Percentiles rank a stretch among this genome's conserved stretches.
Conservation (phyloP, 176 grass and related monocot species). For the Carex kokanica region DNA sequence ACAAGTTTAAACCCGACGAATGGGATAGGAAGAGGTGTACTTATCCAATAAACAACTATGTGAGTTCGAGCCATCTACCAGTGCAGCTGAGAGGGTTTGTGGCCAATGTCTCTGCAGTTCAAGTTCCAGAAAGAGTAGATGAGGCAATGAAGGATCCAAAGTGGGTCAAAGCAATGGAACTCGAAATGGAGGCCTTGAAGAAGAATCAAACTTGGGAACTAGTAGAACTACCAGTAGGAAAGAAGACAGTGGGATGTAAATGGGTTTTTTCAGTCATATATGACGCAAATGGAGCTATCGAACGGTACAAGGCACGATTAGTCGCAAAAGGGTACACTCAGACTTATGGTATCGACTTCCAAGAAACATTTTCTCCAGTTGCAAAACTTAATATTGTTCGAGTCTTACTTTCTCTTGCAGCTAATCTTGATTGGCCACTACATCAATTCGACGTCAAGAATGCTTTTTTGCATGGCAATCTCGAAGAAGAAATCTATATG, state of each 20-base stretch:
- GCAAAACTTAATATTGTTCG: neutral
- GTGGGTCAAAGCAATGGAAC: too few species aligned
- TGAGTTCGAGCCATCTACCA: neutral
- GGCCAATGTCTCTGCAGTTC: neutral
- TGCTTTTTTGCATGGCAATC: too few species aligned
- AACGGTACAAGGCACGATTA: neutral
- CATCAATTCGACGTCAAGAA: too few species aligned
- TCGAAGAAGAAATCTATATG: too few species aligned
- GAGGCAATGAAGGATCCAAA: too few species aligned
- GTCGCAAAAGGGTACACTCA: neutral
- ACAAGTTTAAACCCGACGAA: neutral
- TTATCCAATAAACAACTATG: neutral
- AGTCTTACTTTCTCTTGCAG: too few species aligned
- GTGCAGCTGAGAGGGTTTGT: neutral
- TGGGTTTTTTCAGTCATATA: neutral
- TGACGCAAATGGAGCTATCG: neutral
- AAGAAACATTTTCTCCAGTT: neutral
- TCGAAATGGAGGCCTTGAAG: too few species aligned
- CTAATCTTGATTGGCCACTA: too few species aligned
- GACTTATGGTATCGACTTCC: neutral
- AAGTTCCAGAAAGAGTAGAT: too few species aligned
- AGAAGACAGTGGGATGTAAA: neutral
- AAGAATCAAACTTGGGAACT: neutral
- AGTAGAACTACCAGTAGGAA: neutral
- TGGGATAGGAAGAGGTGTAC: neutral